These are phyloP conservation scores for Sordariomycetes sp. DNA, from an alignment of 2,329 filamentous ascomycete species.

Conservation along the genomic window DNA sequence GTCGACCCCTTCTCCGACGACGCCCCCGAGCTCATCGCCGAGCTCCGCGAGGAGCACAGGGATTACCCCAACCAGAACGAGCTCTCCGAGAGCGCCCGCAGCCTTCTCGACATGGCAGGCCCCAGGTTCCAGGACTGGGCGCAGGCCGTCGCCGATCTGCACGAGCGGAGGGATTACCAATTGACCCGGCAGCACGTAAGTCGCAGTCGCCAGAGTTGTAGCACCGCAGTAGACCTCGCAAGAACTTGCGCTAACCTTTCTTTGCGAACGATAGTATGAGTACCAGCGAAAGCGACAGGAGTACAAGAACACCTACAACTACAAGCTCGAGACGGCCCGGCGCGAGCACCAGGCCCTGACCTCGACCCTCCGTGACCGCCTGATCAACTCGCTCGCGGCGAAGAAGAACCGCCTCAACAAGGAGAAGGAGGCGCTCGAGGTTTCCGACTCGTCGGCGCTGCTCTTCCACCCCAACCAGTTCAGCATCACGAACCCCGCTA, in stretches of 20 bases:
- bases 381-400: constrained; percentile 53
- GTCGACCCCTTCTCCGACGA: constrained; percentile 70
- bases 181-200: constrained; percentile 72
- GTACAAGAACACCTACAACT: constrained; percentile 47
- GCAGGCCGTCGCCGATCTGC: constrained; percentile 73
- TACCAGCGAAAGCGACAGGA: constrained; percentile 52
- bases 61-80: constrained; percentile 29
- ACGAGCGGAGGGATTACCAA: constrained; percentile 79
- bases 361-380: constrained; percentile 52
- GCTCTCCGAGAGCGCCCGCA: constrained; percentile 33
- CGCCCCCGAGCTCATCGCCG: constrained; percentile 61
- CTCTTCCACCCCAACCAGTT: constrained; percentile 60
- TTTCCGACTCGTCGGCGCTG: constrained; percentile 54
- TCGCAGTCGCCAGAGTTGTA: constrained; percentile 5
- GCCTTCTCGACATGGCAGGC: constrained; percentile 64
- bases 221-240: background rate
- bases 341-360: constrained; percentile 50
- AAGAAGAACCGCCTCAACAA: constrained; percentile 55
- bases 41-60: constrained; percentile 45
- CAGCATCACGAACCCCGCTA: constrained; percentile 53
- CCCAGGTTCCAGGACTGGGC: constrained; percentile 79
- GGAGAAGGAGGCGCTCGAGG: constrained; percentile 59
- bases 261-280: constrained; percentile 36
- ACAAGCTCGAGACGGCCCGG: constrained; percentile 51
- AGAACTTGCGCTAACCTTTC: background rate